Evolutionary conservation across 139 green algal species (phyloP), one percentile per base, ranked within the genome.

Genomic region (Micractinium conductrix): DNA sequence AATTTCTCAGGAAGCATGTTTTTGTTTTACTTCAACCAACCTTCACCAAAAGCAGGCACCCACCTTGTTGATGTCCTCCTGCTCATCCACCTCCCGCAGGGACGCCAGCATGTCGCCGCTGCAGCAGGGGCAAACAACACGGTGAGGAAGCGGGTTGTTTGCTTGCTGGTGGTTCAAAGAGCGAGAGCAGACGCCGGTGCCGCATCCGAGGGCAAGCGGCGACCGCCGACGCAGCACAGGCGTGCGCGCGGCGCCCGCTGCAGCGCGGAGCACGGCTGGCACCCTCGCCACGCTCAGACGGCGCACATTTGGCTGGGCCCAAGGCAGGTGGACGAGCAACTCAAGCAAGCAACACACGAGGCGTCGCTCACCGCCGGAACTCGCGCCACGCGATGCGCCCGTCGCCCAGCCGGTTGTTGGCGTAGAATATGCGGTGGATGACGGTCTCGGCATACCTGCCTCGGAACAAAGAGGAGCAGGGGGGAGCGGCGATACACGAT

Each of bases 401-500:
- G 63, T 86, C 94, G 76, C 95, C 92, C 9, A 84, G 92, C 53
- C 91, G 91, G 88, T 99, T 98, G 58, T 98, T 86, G 65, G 85
- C 80, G 91, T 99, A 99, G 86, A 99, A 98, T 62, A 99, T 99
- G 58, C 97, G 90, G 89, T 98, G 95, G 69, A 99, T 97, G 26
- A 99, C 96, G 21, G 97, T 99, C 90, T 99, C 97, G 7, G 95
- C 93, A 85, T 99, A 99, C 40, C 93, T 90, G 88, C 69, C 74
- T 1, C 22, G 38, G 4, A 63, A 63, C 30, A 22, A 50, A 33
- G 7, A 48, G 48, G 21, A 48, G n/a, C 12, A 50, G 12, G 3
- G 8, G 33, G 48, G 69, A 5, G 35, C 6, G 55, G 28, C 72
- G 10, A 43, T 21, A 45, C 30, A n/a, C 37, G 26, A 8, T 24